Conservation (phyloP, 208 protist genomes). For the Phytomonas sp. region DNA sequence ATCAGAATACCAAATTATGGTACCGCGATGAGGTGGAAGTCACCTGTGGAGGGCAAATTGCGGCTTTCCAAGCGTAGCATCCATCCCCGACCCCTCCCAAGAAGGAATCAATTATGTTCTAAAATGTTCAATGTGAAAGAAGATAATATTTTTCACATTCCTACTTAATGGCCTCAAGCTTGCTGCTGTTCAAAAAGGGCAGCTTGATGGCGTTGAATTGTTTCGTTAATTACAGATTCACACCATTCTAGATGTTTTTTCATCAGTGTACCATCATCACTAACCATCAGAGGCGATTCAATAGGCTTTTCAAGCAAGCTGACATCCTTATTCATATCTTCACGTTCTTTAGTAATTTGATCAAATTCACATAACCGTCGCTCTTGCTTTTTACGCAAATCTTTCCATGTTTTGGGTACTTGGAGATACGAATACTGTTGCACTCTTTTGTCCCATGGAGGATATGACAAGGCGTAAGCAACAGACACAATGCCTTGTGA, state of each 20-base stretch:
- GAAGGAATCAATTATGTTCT: neutral
- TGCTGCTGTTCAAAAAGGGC: neutral
- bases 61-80: neutral
- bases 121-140: neutral
- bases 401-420: slow-evolving; percentile 46
- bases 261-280: slow-evolving; percentile 24
- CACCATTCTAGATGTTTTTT: slow-evolving; percentile 39
- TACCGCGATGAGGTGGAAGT: neutral
- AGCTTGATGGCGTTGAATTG: neutral
- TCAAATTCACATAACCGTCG: slow-evolving; percentile 19
- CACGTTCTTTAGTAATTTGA: slow-evolving; percentile 15
- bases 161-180: neutral
- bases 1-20: neutral
- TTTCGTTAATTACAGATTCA: slow-evolving; percentile 24
- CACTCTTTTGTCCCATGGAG: slow-evolving; percentile 28
- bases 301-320: neutral
- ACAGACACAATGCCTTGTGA: slow-evolving; percentile 51
- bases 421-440: slow-evolving; percentile 10
- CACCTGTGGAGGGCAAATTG: neutral
- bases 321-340: slow-evolving; percentile 4
- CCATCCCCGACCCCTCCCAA: neutral
- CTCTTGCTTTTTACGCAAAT: slow-evolving; percentile 35
- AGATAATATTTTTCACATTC: neutral
- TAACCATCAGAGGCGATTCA: slow-evolving; percentile 9
- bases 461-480: slow-evolving; percentile 51